Conservation (phyloP, 2,329 filamentous ascomycete genomes). For the Chaetomium globosum region DNA sequence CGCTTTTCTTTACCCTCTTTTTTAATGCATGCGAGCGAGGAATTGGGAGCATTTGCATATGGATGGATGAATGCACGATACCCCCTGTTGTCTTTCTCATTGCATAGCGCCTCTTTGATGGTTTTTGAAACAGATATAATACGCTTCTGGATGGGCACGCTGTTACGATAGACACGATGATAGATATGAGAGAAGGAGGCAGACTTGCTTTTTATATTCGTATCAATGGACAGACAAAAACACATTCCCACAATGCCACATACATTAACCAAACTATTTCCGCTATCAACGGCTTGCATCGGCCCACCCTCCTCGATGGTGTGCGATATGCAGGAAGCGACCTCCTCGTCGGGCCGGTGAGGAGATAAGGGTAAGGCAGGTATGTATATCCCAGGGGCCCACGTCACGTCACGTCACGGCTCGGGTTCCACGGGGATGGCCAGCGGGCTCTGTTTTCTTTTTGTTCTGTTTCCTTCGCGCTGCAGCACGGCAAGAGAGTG, state of each 20-base stretch:
- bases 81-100: constrained; percentile 19
- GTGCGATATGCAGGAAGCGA: neutral
- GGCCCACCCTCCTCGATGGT: neutral
- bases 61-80: constrained; percentile 23
- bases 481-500: constrained; percentile 18
- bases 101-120: constrained; percentile 16
- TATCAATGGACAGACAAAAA: neutral
- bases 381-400: no score
- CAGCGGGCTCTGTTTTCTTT: neutral
- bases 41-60: constrained; percentile 18
- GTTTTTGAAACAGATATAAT: constrained; percentile 3
- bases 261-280: neutral
- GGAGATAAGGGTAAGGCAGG: constrained; percentile 4
- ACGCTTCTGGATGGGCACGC: neutral
- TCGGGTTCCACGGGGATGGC: constrained; percentile 11
- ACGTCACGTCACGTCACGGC: neutral
- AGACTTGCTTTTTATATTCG: neutral
- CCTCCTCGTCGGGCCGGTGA: constrained; percentile 10
- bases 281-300: constrained; percentile 16
- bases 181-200: neutral
- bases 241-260: neutral
- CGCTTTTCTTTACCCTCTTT: constrained; percentile 2
- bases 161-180: constrained; percentile 2
- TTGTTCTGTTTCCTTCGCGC: constrained; percentile 13
- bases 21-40: constrained; percentile 3